Evolutionary conservation across 2,329 filamentous ascomycete genomes (phyloP), one percentile per base, ranked within the genome.

Genomic region (Ophiostoma sp.): DNA sequence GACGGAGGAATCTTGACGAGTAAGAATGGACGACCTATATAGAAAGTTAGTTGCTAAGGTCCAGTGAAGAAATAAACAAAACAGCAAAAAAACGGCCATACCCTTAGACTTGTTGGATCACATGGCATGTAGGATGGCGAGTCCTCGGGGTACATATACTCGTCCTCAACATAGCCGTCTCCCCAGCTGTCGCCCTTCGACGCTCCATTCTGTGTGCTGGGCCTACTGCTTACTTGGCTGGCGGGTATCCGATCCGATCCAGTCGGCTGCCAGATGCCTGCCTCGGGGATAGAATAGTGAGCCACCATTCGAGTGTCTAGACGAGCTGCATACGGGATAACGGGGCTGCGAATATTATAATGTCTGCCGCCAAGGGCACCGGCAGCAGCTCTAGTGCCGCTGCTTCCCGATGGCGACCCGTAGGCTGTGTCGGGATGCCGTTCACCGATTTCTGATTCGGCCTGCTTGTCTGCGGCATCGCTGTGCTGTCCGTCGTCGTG

Each of bases 1-100:
- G 88, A 65, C 93, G 90, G 70, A 99, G 83, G 78, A 90, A 96
- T 0, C 93, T 95, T 0, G 92, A 97, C 1, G 92, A 89, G n/a
- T 91, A 89, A 69, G 89, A 89, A 2, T 93, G 90, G 71, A 91
- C 85, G 73, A 90, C 84, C 90, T 94, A 74, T 5, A 64, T 62
- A 15, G 31, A 7, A 6, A 62, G 70, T 15, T n/a, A 57, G 13
- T 35, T 57, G 5, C 48, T 10, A 23, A 4, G 5, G 1, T 31
- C 3, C 10, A 27, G 3, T 20, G 5, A 5, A 44, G 10, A 44
- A 17, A 4, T 27, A 20, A 65, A 5, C 23, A 15, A 10, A 27
- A 10, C 4, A 41, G 1, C 1, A 44, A 23, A 20, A 7, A 36
- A 48, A 48, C 15, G 17, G n/a, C 11, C 84, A 62, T 83, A 88